Base-by-base conservation (phyloP, 495 filamentous ascomycete species). In the Aspergillus bridgeri region DNA sequence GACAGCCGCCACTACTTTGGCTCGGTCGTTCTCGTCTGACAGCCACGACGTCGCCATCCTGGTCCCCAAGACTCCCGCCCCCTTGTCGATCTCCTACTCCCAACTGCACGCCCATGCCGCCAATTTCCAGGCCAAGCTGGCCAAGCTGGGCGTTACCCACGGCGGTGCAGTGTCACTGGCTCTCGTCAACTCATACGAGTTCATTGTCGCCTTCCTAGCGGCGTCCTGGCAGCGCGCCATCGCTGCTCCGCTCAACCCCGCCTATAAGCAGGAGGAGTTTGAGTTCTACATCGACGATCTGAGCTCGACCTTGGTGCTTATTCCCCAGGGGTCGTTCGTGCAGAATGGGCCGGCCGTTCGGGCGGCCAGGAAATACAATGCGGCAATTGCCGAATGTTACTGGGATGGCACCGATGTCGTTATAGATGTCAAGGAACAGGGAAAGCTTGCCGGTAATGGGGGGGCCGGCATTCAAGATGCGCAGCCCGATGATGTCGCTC, bases 261-360 rank as follows among this genome's bases (percentile, higher is more conserved):
- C 83, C 24, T 93, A 94, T 74, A 92, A 90, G 75, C 87, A 92
- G 65, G 84, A 86, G 24, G 90, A 93, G 69, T 92, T 93, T 66
- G 89, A 93, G 69, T 92, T 94, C 73, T 94, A 92, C 69, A 91
- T 93, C 61, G 85, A 89, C 38, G 89, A 94, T 69, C 79, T 94
- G 62, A 88, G 81, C 63, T 89, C 89, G 9, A 86, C 85, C 42
- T 72, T 93, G 45, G 81, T 88, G 5, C 76, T 93, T 43, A 86
- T 93, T 9, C 87, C 90, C 4, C 75, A 77, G 53, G 89, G 87
- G 15, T 83, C 87, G 17, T 88, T 84, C 61, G 66, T 71, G 18
- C 69, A 77, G 57, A 74, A 84, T 67, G 83, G 79, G 46, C 81
- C 88, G 11, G 88, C 86, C 19, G 87, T 93, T 9, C 79, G 82